Conservation (phyloP, 148 eudicot genomes). For the Simmondsia chinensis region DNA sequence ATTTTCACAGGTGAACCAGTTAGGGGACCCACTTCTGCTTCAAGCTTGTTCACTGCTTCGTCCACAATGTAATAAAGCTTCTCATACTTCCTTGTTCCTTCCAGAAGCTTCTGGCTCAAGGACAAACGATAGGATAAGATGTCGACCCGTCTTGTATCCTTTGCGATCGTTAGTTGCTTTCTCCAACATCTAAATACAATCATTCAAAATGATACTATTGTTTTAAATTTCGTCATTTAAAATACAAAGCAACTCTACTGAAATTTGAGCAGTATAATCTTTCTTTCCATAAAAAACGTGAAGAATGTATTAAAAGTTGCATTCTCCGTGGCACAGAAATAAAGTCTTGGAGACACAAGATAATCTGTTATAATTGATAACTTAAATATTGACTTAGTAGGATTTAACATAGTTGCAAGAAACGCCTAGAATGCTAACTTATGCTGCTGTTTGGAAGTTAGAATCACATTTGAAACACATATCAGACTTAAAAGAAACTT, state of each 20-base stretch:
- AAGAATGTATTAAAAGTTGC: no score
- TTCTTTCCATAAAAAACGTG: no score
- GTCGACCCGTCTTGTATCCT: conserved; percentile 82
- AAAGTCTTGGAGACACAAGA: no score
- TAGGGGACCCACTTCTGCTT: conserved; percentile 76
- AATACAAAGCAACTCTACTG: background rate
- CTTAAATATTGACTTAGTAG: no score
- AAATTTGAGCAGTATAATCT: no score
- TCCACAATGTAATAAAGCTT: conserved; percentile 41
- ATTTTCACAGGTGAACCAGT: conserved; percentile 59
- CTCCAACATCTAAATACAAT: conserved; percentile 56
- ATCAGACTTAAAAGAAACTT: no score
- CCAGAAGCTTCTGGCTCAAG: conserved; percentile 57
- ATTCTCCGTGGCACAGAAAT: no score
- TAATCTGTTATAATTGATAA: no score
- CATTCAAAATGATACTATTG: background rate
- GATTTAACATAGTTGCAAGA: no score
- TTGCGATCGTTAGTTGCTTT: conserved; percentile 61
- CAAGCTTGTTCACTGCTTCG: conserved; percentile 57
- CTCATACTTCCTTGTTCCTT: conserved; percentile 44
- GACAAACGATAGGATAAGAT: conserved; percentile 74
- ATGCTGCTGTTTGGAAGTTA: no score
- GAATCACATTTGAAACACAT: no score
- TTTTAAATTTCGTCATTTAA: background rate
- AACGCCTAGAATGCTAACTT: no score